Percentiles rank a stretch among this genome's conserved stretches.
These are phyloP conservation scores for Botryococcus braunii DNA, from an alignment of 163 green algal species.

Conservation along the genomic window DNA sequence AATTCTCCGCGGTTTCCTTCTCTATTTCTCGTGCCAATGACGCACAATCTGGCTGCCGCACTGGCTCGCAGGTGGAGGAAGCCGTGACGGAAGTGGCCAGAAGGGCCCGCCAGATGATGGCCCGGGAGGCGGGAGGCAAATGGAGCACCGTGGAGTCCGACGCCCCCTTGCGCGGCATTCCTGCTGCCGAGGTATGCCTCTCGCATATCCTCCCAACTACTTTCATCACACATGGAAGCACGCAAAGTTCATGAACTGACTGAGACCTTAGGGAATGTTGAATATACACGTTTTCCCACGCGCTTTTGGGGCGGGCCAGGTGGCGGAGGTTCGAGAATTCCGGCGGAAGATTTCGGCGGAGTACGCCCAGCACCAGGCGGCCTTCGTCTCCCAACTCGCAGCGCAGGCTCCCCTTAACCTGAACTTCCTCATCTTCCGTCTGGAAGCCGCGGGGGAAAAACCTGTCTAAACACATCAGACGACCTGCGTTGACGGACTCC, in stretches of 20 bases:
- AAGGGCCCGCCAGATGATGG: background rate
- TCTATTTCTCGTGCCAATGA: too few species aligned
- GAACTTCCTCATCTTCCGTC: conserved; percentile 7
- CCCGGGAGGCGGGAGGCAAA: background rate
- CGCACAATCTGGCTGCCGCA: too few species aligned
- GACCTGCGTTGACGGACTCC: too few species aligned
- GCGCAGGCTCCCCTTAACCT: conserved; percentile 6
- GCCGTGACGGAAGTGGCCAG: background rate
- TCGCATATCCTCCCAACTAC: too few species aligned
- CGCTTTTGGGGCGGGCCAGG: too few species aligned
- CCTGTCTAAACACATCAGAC: too few species aligned
- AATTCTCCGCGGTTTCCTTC: too few species aligned
- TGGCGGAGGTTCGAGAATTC: background rate
- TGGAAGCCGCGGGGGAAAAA: too few species aligned
- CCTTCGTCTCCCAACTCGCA: conserved; percentile 1
- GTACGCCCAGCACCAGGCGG: background rate
- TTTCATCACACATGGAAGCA: too few species aligned
- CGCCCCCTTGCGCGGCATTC: conserved; percentile 1
- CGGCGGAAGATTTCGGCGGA: background rate
- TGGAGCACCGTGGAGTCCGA: conserved; percentile 2
- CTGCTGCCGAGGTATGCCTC: background rate
- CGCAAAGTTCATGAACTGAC: too few species aligned
- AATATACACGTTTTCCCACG: too few species aligned
- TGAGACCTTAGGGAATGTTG: too few species aligned
- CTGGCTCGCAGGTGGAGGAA: background rate